These are phyloP conservation scores for Quercus cerris DNA, from an alignment of 306 rosid genomes.

Conservation along the genomic window DNA sequence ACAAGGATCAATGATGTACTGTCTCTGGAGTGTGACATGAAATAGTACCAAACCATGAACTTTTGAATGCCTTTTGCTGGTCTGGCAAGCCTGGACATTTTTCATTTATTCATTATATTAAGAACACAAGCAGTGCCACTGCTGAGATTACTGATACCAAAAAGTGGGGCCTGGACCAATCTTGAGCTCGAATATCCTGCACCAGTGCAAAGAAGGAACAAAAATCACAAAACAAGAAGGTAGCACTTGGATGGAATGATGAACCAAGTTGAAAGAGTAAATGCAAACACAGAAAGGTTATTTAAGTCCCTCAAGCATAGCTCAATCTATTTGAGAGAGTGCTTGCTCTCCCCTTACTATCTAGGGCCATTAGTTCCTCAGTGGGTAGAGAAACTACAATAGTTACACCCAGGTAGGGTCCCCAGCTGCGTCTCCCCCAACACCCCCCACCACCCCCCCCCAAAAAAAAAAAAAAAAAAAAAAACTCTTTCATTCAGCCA, in stretches of 20 bases:
- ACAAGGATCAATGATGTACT: slow-evolving; percentile 27
- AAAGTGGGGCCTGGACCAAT: slow-evolving; percentile 38
- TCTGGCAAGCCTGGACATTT: slow-evolving; percentile 12
- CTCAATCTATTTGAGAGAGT: too few species aligned
- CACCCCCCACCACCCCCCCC: too few species aligned
- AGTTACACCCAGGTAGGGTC: too few species aligned
- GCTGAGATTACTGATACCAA: slow-evolving; percentile 40
- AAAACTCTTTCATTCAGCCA: too few species aligned
- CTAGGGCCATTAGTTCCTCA: too few species aligned
- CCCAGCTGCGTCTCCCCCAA: too few species aligned
- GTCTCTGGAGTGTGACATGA: slow-evolving; percentile 17
- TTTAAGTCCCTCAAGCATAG: too few species aligned
- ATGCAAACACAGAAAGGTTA: too few species aligned
- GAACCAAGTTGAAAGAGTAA: background rate
- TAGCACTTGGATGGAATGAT: background rate
- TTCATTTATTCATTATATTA: slow-evolving; percentile 28
- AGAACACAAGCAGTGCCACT: slow-evolving; percentile 43
- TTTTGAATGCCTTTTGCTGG: slow-evolving; percentile 1
- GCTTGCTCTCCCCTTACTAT: too few species aligned
- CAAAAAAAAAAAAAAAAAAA: too few species aligned
- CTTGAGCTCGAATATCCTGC: slow-evolving; percentile 53
- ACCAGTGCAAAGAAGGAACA: slow-evolving; percentile 20
- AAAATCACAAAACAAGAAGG: slow-evolving; percentile 3
- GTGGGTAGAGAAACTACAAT: too few species aligned
- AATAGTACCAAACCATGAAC: slow-evolving; percentile 14